phyloP scores from a whole-genome alignment of 1,139 yeast genomes.

The Tardiomyces blankii region DNA sequence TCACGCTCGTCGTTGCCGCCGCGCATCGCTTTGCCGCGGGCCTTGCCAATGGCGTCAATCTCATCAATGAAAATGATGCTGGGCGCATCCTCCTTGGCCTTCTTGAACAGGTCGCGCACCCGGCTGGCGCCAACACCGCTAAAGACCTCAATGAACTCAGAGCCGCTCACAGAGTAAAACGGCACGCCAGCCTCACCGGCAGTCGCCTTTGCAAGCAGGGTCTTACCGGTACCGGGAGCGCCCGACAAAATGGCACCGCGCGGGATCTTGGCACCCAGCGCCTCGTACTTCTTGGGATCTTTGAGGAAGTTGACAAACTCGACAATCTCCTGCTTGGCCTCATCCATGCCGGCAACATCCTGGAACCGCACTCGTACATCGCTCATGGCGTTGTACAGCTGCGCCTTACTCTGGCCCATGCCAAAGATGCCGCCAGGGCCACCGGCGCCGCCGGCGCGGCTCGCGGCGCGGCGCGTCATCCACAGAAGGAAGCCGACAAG shows the following conservation, averaged over 20 bases:
- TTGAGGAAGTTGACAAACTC: conserved; percentile 90
- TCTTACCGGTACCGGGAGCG: conserved; percentile 99
- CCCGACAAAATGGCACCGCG: conserved; percentile 96
- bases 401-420: conserved; percentile 75
- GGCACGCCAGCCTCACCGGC: conserved; percentile 99
- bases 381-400: conserved; percentile 81
- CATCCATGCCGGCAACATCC: conserved; percentile 96
- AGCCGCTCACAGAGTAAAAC: conserved; percentile 87
- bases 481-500: conserved; percentile 79
- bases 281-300: conserved; percentile 84
- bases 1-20: conserved; percentile 96
- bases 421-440: conserved; percentile 30
- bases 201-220: conserved; percentile 90
- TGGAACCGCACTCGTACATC: conserved; percentile 77
- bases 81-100: conserved; percentile 90
- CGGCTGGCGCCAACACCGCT: conserved; percentile 98
- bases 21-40: conserved; percentile 69
- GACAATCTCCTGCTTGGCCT: conserved; percentile 95
- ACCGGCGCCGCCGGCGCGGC: conserved; percentile 29
- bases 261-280: conserved; percentile 91
- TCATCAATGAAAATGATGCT: conserved; percentile 92
- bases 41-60: conserved; percentile 96
- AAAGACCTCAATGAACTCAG: conserved; percentile 98
- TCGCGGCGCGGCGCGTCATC: conserved; percentile 54
- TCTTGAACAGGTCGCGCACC: conserved; percentile 86